Evolutionary conservation across 345 rosid species (phyloP), one percentile per base, ranked within the genome.

Genomic region (Cardiospermum halicacabum): DNA sequence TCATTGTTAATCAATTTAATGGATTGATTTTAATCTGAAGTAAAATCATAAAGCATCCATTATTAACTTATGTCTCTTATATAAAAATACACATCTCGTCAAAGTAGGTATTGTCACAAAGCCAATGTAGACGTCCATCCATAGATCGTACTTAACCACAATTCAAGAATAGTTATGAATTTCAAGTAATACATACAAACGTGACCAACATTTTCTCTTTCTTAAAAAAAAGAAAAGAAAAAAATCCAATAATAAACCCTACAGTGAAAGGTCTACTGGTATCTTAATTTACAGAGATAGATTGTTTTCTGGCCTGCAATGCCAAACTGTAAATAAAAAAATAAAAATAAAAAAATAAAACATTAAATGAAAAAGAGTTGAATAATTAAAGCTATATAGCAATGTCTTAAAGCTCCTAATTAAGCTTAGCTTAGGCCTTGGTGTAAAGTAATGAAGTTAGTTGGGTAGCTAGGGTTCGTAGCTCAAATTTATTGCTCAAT

Each of bases 11-110:
- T 22, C 43, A 37, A 64, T 47, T 47, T 16, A 55, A 3, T 62
- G 22, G 69, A n/a, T n/a, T n/a, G n/a, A 58, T 66, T 40, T 15
- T 39, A 40, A 40, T 11, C 45, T n/a, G 58, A 47, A 62, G 26
- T 21, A 27, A 48, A 69, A 59, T 60, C 5, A 25, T 19, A 36
- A 25, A 16, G 78, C 69, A 74, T 74, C 53, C 68, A 74, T 70
- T 70, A n/a, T n/a, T n/a, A n/a, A n/a, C n/a, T n/a, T n/a, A n/a
- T n/a, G n/a, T n/a, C n/a, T n/a, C n/a, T n/a, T n/a, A n/a, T n/a
- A n/a, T n/a, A n/a, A n/a, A n/a, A n/a, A n/a, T n/a, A n/a, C n/a
- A n/a, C n/a, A n/a, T n/a, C n/a, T n/a, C n/a, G n/a, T n/a, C n/a
- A n/a, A n/a, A n/a, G n/a, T n/a, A n/a, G n/a, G n/a, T n/a, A n/a